These are phyloP conservation scores for Lobulomyces angularis DNA, from an alignment of 192 early-diverging fungal species.

Conservation along the genomic window DNA sequence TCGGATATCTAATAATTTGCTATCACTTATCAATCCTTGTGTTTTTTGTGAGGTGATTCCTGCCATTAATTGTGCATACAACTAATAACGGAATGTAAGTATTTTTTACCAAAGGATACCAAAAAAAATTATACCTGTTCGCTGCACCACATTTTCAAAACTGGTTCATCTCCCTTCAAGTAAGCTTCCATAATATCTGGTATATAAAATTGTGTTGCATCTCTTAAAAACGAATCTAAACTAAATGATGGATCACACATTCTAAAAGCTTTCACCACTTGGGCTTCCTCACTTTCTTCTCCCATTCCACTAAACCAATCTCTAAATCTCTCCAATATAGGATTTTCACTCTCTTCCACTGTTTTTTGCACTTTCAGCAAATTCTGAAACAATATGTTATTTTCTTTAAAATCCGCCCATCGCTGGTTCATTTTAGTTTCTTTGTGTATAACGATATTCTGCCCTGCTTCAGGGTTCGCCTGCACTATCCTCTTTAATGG, in stretches of 20 bases:
- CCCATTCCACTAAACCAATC: conserved; percentile 69
- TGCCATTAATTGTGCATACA: conserved; percentile 58
- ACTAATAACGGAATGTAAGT: conserved; percentile 43
- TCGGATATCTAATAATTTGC: conserved; percentile 84
- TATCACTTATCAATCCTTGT: conserved; percentile 83
- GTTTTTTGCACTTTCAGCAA: conserved; percentile 63
- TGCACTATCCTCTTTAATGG: conserved; percentile 15
- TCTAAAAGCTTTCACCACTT: conserved; percentile 74
- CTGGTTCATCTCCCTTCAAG: conserved; percentile 68
- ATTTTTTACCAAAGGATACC: not conserved
- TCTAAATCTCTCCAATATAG: conserved; percentile 65
- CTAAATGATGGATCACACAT: conserved; percentile 76
- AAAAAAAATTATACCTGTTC: conserved; percentile 55
- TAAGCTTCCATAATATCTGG: conserved; percentile 96
- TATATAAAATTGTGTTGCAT: conserved; percentile 81
- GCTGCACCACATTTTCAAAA: conserved; percentile 84
- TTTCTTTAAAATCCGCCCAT: conserved; percentile 88
- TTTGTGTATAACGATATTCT: conserved; percentile 75
- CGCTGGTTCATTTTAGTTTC: conserved; percentile 74
- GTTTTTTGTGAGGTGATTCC: conserved; percentile 70
- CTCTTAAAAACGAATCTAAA: conserved; percentile 77
- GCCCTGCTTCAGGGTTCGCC: conserved; percentile 29
- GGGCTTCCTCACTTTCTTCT: conserved; percentile 86
- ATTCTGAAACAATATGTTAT: conserved; percentile 71
- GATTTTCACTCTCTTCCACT: conserved; percentile 84